phyloP scores from a whole-genome alignment of 331 rosid species.

The Spiraea crenata region DNA sequence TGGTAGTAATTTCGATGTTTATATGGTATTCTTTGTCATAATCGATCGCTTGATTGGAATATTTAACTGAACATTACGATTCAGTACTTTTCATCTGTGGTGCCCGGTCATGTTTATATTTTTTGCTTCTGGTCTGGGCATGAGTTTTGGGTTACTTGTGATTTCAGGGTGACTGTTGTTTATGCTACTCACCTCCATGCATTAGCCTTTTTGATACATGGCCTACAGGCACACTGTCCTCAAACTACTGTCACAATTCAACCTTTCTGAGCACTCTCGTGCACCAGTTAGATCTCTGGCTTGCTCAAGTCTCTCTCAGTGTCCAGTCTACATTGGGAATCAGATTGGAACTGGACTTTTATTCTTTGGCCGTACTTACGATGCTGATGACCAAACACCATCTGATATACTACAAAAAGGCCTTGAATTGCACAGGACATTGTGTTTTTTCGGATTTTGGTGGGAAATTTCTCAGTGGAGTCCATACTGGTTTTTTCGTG shows the following conservation, averaged over 20 bases:
- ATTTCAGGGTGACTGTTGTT: neutral
- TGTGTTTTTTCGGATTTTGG: conserved; percentile 46
- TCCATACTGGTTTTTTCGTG: conserved; percentile 50
- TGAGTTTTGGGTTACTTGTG: conserved; percentile 2
- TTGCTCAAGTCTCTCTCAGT: conserved; percentile 29
- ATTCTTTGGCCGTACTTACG: conserved; percentile 38
- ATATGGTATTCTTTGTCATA: no score
- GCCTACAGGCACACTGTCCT: conserved; percentile 59
- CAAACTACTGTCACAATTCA: conserved; percentile 65
- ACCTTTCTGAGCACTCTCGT: conserved; percentile 50
- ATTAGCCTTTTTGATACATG: conserved; percentile 29
- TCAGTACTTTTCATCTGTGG: no score
- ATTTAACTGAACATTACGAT: no score
- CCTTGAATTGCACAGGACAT: conserved; percentile 36
- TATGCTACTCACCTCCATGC: neutral
- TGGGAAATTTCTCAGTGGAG: conserved; percentile 53
- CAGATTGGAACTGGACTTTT: conserved; percentile 61
- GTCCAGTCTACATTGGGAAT: conserved; percentile 63
- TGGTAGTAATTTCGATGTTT: no score
- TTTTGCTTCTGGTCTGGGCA: neutral
- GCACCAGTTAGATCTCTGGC: conserved; percentile 63
- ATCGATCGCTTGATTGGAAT: no score
- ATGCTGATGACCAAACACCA: conserved; percentile 15
- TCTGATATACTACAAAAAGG: conserved; percentile 17
- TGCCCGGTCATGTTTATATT: no score